A percentile compares a stretch with the other conserved stretches of the same genome.
Evolutionary conservation across 192 early-diverging fungal species (phyloP).

Genomic region (Linnemannia elongata): DNA sequence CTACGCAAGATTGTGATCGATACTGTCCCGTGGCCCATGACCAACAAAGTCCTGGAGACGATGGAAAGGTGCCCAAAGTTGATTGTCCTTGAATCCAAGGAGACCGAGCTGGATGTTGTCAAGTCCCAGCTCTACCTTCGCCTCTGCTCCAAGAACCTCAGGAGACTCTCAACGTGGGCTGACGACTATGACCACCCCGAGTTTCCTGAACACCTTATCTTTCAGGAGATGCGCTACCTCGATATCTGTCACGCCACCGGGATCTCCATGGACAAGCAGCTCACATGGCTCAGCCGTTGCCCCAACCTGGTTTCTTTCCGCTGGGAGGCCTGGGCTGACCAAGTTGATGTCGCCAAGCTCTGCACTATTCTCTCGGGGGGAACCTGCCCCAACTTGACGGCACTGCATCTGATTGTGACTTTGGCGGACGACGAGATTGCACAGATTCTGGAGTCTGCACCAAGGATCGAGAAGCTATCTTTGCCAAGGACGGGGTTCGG

Average conservation of each 20-base stretch:
- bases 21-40: not conserved
- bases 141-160: not conserved
- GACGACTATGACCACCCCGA: not conserved
- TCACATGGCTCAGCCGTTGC: slow-evolving; percentile 39
- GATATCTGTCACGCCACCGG: not conserved
- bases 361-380: not conserved
- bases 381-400: slow-evolving; percentile 25
- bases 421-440: slow-evolving; percentile 15
- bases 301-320: slow-evolving; percentile 37
- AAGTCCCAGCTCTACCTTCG: not conserved
- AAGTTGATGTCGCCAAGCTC: not conserved
- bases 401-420: slow-evolving; percentile 13
- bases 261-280: not conserved
- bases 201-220: slow-evolving; percentile 12
- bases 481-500: slow-evolving; percentile 19
- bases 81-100: slow-evolving; percentile 26
- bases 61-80: slow-evolving; percentile 23
- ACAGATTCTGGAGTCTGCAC: slow-evolving; percentile 21
- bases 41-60: slow-evolving; percentile 10
- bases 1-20: slow-evolving; percentile 30
- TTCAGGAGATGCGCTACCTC: slow-evolving; percentile 39
- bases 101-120: not conserved
- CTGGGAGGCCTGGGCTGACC: not conserved
- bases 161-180: slow-evolving; percentile 1
- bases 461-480: slow-evolving; percentile 35